A percentile compares a stretch with the other conserved stretches of the same genome.
These are phyloP conservation scores for Apophysomyces elegans DNA, from an alignment of 371 early-diverging fungal species.

Conservation along the genomic window DNA sequence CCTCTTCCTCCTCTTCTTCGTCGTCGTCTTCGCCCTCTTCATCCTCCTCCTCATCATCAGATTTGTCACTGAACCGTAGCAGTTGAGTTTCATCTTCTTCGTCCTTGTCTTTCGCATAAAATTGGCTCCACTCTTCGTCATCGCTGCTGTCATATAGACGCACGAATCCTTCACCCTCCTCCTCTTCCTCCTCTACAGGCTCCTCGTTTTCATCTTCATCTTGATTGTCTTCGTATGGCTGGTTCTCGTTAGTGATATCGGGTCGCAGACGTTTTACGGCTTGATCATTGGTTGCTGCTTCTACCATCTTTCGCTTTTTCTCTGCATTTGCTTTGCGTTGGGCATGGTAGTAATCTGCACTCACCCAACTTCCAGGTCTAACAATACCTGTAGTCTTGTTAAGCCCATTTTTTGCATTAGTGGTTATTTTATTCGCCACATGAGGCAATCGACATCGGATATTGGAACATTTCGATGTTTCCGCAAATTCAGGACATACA, in stretches of 20 bases:
- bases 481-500: slow-evolving; percentile 65
- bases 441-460: slow-evolving; percentile 62
- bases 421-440: slow-evolving; percentile 43
- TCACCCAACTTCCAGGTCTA: slow-evolving; percentile 40
- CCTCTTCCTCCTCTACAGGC: slow-evolving; percentile 4
- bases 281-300: slow-evolving; percentile 11
- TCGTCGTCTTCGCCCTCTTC: slow-evolving; percentile 16
- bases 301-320: slow-evolving; percentile 16
- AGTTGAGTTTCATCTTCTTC: neutral
- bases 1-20: slow-evolving; percentile 16
- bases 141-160: slow-evolving; percentile 45
- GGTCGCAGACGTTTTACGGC: slow-evolving; percentile 14
- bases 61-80: slow-evolving; percentile 24
- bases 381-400: slow-evolving; percentile 31
- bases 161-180: slow-evolving; percentile 37
- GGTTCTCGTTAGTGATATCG: slow-evolving; percentile 12
- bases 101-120: slow-evolving; percentile 10
- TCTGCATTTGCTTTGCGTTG: slow-evolving; percentile 29
- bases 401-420: slow-evolving; percentile 20
- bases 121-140: slow-evolving; percentile 44
- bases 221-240: slow-evolving; percentile 10
- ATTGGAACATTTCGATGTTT: slow-evolving; percentile 57
- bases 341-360: slow-evolving; percentile 36
- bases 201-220: slow-evolving; percentile 13
- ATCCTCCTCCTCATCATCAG: slow-evolving; percentile 12